Conservation (phyloP, 306 rosid species). For the Sindora glabra region DNA sequence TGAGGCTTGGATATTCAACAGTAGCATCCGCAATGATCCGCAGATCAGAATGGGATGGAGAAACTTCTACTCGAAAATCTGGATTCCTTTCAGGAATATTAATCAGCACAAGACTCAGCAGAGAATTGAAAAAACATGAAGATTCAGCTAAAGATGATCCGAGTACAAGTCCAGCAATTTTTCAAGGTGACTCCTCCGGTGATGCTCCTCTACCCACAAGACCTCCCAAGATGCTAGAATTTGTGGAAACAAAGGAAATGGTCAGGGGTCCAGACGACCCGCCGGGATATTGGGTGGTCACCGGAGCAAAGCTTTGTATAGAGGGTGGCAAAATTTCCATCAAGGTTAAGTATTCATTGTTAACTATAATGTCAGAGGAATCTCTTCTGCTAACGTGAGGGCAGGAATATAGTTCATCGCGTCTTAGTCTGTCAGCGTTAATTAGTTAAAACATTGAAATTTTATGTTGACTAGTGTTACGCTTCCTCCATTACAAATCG, state of each 20-base stretch:
- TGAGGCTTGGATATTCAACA: constrained; percentile 48
- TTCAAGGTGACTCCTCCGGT: constrained; percentile 36
- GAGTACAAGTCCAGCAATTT: constrained; percentile 34
- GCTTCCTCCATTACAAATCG: no score
- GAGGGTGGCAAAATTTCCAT: constrained; percentile 49
- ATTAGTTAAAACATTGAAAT: no score
- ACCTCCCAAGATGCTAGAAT: constrained; percentile 42
- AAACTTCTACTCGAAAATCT: constrained; percentile 33
- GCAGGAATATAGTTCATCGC: no score
- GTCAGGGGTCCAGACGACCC: constrained; percentile 53
- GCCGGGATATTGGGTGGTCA: constrained; percentile 68
- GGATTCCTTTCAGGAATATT: constrained; percentile 50
- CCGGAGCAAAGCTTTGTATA: constrained; percentile 55
- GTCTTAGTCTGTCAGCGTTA: no score
- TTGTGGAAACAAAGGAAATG: constrained; percentile 44
- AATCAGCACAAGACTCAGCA: constrained; percentile 54
- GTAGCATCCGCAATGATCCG: constrained; percentile 42
- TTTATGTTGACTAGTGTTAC: no score
- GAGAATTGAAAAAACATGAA: constrained; percentile 34
- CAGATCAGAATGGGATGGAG: constrained; percentile 55
- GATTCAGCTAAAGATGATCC: constrained; percentile 26
- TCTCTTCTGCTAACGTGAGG: constrained; percentile 17
- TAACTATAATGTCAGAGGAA: constrained; percentile 33
- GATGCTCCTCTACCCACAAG: constrained; percentile 33
- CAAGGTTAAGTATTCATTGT: constrained; percentile 47